Percentiles rank a stretch among this genome's conserved stretches.
Conservation (phyloP, 2,329 filamentous ascomycete species). For the Botrytis cinerea region DNA sequence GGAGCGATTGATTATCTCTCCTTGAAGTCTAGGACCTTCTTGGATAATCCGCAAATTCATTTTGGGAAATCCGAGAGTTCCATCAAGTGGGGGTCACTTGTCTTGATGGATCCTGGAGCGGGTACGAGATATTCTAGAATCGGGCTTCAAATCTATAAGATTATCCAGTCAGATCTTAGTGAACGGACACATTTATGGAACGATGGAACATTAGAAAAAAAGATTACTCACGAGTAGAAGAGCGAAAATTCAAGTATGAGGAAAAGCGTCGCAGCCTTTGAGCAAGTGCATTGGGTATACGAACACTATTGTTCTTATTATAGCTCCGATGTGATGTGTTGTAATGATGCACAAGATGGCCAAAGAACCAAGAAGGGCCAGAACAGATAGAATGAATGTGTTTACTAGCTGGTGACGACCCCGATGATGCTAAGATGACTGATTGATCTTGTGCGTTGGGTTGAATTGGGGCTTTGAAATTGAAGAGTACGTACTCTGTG, state of each 20-base stretch:
- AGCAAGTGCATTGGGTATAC: not conserved
- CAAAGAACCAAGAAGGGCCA: not conserved
- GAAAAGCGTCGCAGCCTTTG: not conserved
- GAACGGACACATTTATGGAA: conserved; percentile 4
- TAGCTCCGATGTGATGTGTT: conserved; percentile 4
- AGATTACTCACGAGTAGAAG: not conserved
- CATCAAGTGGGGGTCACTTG: not conserved
- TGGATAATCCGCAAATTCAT: not conserved
- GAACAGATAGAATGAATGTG: not conserved
- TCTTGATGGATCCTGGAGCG: not conserved
- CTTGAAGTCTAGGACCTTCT: not conserved
- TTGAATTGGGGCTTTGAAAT: not conserved
- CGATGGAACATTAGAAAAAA: not conserved
- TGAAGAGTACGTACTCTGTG: too few relatives aligned
- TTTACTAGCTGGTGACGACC: not conserved
- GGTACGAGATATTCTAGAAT: conserved; percentile 22
- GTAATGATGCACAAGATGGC: not conserved
- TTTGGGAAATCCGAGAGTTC: conserved; percentile 14
- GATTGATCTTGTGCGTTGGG: not conserved
- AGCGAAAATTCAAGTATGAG: not conserved
- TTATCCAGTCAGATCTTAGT: not conserved
- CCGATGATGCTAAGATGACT: not conserved
- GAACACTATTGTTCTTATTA: not conserved
- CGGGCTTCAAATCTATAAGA: not conserved
- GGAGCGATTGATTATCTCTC: not conserved